Evolutionary conservation across 1,284 basidiomycete genomes (phyloP), one percentile per base, ranked within the genome.

Genomic region (Anthracocystis setariae): DNA sequence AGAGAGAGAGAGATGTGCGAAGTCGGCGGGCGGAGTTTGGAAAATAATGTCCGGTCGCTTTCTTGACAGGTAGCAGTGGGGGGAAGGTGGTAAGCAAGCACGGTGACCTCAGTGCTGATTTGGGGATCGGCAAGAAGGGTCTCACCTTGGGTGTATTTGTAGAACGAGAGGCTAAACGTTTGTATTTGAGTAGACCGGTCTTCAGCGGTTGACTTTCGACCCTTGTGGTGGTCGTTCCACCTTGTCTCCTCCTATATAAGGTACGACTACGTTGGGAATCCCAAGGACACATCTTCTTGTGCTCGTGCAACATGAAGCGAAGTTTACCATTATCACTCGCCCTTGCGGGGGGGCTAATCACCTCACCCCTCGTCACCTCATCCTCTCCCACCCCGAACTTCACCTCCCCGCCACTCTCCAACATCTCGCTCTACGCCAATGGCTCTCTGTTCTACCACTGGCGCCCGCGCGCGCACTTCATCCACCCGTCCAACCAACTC

Each of bases 391-490:
- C 3, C 1, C 62, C 62, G n/a, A 55, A 71, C 46, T 71, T 71
- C 37, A 53, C 57, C 23, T 45, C 27, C 27, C 42, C 61, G 1
- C 67, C 67, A 3, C 38, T 60, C 39, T n/a, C 52, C 40, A 61
- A 65, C 53, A 53, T 71, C 57, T 55, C 48, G 5, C 35, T 20
- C 29, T 60, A 61, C 35, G 40, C 61, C 23, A 65, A 65, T 47
- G 53, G 53, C 17, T 48, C 44, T 13, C 62, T 71, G 21, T 71
- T 60, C 57, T 45, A 55, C 44, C 67, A 71, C 46, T 71, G 67
- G 67, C 56, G 67, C 17, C 67, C 62, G 2, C 40, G 35, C 3
- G 57, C 67, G 3, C 67, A 71, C 54, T 71, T 65, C 38, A 61
- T 71, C 23, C 61, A 71, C 39, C 67, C 67, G 2, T 57, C 57